Base-by-base conservation (phyloP, 1,284 basidiomycete genomes). In the Chondrostereum purpureum region DNA sequence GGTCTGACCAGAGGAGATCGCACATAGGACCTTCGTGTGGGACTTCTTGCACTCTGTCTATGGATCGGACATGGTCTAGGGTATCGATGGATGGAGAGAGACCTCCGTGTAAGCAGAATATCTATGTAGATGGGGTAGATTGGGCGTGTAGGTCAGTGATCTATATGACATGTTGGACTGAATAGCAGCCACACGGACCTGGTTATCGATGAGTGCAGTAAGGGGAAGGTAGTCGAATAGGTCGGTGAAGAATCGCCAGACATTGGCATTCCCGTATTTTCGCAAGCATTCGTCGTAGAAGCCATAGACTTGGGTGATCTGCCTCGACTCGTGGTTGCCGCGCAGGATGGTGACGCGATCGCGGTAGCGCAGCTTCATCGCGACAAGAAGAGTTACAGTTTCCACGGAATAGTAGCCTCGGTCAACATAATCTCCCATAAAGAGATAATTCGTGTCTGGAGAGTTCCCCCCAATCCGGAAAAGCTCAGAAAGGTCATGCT, bases 401-500 rank as follows among this genome's bases (percentile, higher is more conserved):
- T 99, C 95, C 44, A 99, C 96, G 13, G 92, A 97, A 74, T 99
- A 99, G 75, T 98, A 99, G 20, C 95, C 95, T 61, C 96, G 85
- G 74, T 99, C 96, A 56, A 99, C 96, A 62, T 98, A 99, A 75
- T 99, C 95, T 38, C 96, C 96, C 96, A 99, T 99, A 76, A 99
- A 99, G 56, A 99, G 88, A 69, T 99, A 99, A 72, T 99, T 99
- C 52, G 96, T 98, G 72, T 99, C 96, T 48, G 95, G 96, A 36
- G 94, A 98, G 73, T 98, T 98, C 50, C 95, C 96, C 44, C 96
- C 95, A 64, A 99, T 99, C 46, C 94, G 88, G 74, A 99, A 99
- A 39, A 99, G 85, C 67, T 99, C 96, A 50, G 93, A 96, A 46
- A 99, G 85, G 73, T 99, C 96, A 69, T 98, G 94, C 94, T 98